Percentiles rank a stretch among this genome's conserved stretches.
These are phyloP conservation scores for Tritrichomonas foetus DNA, from an alignment of 208 protist genomes.

Conservation along the genomic window DNA sequence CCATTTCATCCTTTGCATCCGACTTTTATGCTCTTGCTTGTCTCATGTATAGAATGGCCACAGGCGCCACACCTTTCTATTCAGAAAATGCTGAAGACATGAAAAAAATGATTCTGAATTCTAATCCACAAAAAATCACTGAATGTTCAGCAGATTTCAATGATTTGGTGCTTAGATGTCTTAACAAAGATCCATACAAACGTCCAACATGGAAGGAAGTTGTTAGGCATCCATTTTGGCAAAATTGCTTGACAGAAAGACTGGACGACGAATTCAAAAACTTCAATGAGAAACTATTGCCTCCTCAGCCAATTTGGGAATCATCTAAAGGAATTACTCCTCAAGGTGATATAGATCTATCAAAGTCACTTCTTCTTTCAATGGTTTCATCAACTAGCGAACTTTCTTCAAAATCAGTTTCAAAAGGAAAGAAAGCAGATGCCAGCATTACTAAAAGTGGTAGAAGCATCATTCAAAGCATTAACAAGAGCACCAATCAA, in stretches of 20 bases:
- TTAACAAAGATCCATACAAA: slow-evolving; percentile 32
- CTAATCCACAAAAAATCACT: not conserved
- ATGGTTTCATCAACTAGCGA: too few relatives aligned
- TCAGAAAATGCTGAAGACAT: not conserved
- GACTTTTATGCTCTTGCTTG: not conserved
- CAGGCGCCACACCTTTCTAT: not conserved
- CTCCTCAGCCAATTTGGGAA: not conserved
- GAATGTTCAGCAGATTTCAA: not conserved
- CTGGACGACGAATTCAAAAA: not conserved
- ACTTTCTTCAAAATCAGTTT: too few relatives aligned
- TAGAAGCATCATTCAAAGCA: too few relatives aligned
- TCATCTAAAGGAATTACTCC: too few relatives aligned
- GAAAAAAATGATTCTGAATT: not conserved
- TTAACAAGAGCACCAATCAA: too few relatives aligned
- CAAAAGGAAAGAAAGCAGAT: too few relatives aligned
- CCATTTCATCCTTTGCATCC: not conserved
- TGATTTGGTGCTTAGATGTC: not conserved
- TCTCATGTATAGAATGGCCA: not conserved
- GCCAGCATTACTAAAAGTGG: too few relatives aligned
- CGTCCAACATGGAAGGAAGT: not conserved
- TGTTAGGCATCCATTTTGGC: not conserved
- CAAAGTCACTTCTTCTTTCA: too few relatives aligned
- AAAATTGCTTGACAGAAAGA: not conserved
- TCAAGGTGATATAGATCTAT: too few relatives aligned
- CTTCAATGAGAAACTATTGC: not conserved